These are phyloP conservation scores for Sphenostylis stenocarpa DNA, from an alignment of 306 rosid genomes.

Conservation along the genomic window DNA sequence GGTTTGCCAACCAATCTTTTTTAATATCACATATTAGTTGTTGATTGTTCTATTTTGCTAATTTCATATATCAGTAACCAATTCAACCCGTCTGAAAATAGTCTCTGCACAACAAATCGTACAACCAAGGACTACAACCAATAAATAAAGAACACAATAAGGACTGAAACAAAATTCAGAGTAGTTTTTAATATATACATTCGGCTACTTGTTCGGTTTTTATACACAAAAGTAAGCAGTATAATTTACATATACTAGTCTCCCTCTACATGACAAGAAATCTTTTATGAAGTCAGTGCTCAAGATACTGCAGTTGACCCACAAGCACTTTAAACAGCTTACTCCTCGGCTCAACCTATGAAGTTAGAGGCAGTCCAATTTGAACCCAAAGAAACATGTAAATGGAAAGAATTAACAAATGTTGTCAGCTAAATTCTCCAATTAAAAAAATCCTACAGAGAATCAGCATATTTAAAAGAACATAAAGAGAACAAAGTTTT, in stretches of 20 bases:
- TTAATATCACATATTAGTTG: too few species aligned
- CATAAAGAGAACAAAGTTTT: not conserved
- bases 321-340: constrained; percentile 11
- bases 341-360: constrained; percentile 3
- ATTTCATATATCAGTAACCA: too few species aligned
- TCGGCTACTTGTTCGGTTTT: not conserved
- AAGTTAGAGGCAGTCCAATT: not conserved
- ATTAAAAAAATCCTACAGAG: constrained; percentile 52
- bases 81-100: not conserved
- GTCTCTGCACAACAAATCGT: not conserved
- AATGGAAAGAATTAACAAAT: constrained; percentile 31
- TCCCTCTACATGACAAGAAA: not conserved
- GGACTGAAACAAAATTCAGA: not conserved
- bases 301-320: not conserved
- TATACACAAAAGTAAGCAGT: not conserved
- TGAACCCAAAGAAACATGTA: constrained; percentile 1
- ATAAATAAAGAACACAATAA: not conserved
- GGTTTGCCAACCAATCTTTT: too few species aligned
- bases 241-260: not conserved
- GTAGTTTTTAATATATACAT: not conserved
- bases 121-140: not conserved
- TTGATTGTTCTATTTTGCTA: too few species aligned
- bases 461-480: constrained; percentile 41
- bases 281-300: not conserved
- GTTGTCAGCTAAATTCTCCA: constrained; percentile 53